These are phyloP conservation scores for Solanum infundibuliforme DNA, from an alignment of 257 asterid genomes.

Conservation along the genomic window DNA sequence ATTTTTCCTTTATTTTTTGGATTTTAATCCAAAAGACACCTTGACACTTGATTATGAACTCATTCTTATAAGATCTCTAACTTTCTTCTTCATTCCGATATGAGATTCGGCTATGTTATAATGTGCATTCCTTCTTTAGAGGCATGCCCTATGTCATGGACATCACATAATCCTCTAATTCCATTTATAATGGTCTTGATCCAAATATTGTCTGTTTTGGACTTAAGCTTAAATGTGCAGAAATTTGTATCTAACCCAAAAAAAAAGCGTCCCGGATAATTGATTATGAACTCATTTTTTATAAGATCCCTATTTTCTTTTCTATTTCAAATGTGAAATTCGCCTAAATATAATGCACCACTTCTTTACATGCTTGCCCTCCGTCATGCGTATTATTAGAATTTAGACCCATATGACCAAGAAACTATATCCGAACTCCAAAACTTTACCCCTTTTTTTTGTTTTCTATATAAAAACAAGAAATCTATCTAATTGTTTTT, in stretches of 20 bases:
- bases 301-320: not conserved
- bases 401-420: not conserved
- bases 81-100: not conserved
- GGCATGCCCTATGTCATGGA: not conserved
- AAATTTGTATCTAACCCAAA: not conserved
- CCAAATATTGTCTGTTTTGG: fast-evolving
- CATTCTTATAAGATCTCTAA: not conserved
- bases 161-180: not conserved
- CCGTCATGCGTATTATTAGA: not conserved
- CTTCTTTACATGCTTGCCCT: not conserved
- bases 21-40: not conserved
- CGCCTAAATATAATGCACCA: not conserved
- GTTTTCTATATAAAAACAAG: not conserved
- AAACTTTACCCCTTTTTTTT: not conserved
- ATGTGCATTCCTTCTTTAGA: not conserved
- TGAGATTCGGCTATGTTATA: not conserved
- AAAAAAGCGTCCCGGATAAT: not conserved
- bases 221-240: fast-evolving
- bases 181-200: not conserved
- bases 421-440: not conserved
- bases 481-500: not conserved
- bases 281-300: not conserved
- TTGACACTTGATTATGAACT: not conserved
- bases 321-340: not conserved
- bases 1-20: too few relatives aligned